Conservation (phyloP, 1,139 yeast species). For the Protomyces macrosporus region DNA sequence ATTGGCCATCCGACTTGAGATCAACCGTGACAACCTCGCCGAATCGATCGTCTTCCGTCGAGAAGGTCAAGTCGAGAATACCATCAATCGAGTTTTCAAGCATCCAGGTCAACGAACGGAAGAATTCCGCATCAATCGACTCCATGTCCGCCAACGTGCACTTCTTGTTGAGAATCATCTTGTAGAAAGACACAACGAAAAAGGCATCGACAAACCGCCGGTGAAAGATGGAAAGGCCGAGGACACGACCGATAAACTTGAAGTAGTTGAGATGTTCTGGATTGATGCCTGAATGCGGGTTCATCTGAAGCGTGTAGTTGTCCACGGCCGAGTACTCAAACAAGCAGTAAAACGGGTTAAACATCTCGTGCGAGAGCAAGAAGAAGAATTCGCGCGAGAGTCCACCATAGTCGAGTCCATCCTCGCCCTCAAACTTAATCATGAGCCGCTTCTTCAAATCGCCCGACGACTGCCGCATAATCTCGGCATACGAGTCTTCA, state of each 20-base stretch:
- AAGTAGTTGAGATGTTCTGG: slow-evolving; percentile 97
- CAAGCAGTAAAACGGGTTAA: slow-evolving; percentile 93
- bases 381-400: slow-evolving; percentile 97
- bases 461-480: slow-evolving; percentile 98
- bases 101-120: slow-evolving; percentile 91
- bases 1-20: slow-evolving; percentile 78
- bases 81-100: slow-evolving; percentile 88
- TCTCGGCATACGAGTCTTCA: slow-evolving; percentile 96
- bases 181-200: slow-evolving; percentile 95
- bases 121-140: slow-evolving; percentile 96
- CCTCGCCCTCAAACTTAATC: slow-evolving; percentile 99
- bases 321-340: slow-evolving; percentile 97
- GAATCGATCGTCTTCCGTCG: slow-evolving; percentile 93
- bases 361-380: slow-evolving; percentile 94
- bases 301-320: slow-evolving; percentile 93
- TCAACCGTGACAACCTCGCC: slow-evolving; percentile 91
- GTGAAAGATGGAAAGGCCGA: slow-evolving; percentile 96
- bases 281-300: slow-evolving; percentile 95
- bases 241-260: slow-evolving; percentile 97
- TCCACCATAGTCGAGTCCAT: slow-evolving; percentile 98
- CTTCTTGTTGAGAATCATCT: slow-evolving; percentile 93
- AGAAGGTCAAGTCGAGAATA: slow-evolving; percentile 78
- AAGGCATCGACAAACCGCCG: slow-evolving; percentile 95
- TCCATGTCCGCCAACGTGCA: slow-evolving; percentile 96
- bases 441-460: slow-evolving; percentile 93